Evolutionary conservation across 2,329 filamentous ascomycete genomes (phyloP).

Genomic region (Fusarium sp.): DNA sequence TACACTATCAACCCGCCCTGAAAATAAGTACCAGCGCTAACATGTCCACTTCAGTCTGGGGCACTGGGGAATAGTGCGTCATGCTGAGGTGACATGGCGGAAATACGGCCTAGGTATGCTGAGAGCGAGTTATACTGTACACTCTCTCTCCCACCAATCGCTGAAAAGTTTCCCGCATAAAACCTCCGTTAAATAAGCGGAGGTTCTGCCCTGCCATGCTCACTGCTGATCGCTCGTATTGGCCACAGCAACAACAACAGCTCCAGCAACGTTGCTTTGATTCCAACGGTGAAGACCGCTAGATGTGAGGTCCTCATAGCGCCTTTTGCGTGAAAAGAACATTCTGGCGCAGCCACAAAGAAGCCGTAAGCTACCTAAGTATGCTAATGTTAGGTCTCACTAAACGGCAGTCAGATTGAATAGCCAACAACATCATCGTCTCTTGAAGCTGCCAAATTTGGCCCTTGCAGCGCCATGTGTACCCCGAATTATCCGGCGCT

Average conservation of each 20-base stretch:
- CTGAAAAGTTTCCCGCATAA: not conserved
- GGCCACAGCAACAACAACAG: not conserved
- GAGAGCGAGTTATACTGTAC: too few relatives aligned
- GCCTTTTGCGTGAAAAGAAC: not conserved
- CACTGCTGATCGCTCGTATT: constrained; percentile 20
- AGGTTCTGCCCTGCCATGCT: constrained; percentile 1
- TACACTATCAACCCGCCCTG: too few relatives aligned
- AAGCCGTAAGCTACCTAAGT: not conserved
- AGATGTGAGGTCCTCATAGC: not conserved
- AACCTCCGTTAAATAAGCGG: not conserved
- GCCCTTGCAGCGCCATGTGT: not conserved
- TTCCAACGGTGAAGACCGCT: not conserved
- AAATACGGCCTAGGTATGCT: too few relatives aligned
- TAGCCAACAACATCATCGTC: not conserved
- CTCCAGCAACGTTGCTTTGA: constrained; percentile 22
- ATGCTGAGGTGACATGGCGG: too few relatives aligned
- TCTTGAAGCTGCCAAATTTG: constrained; percentile 3
- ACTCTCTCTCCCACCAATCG: too few relatives aligned
- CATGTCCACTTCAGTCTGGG: too few relatives aligned
- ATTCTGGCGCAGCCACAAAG: constrained; percentile 19
- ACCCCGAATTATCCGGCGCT: constrained; percentile 9
- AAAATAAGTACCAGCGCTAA: too few relatives aligned
- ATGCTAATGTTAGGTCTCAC: not conserved
- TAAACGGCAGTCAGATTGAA: not conserved
- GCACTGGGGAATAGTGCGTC: too few relatives aligned